Evolutionary conservation across 1,139 yeast species (phyloP).

Genomic region (Zygotorulaspora mrakii): DNA sequence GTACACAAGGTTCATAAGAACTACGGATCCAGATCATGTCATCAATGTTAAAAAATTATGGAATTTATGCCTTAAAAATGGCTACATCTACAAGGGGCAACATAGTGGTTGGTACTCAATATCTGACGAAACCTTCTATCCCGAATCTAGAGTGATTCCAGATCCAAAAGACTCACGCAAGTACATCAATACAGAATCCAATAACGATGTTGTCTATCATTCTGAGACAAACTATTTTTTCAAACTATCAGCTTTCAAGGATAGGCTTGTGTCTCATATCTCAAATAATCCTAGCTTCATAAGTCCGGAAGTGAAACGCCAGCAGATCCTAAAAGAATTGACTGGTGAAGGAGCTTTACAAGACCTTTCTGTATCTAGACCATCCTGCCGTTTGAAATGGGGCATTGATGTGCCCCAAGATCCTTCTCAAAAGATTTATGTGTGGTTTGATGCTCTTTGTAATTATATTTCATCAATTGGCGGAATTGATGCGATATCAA

Average conservation of each 20-base stretch:
- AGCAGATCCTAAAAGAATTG: constrained; percentile 58
- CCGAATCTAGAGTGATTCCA: constrained; percentile 69
- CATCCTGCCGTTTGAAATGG: constrained; percentile 75
- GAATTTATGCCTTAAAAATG: constrained; percentile 55
- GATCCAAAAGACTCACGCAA: constrained; percentile 22
- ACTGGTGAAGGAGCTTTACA: constrained; percentile 43
- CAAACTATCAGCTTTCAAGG: constrained; percentile 58
- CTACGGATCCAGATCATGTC: constrained; percentile 80
- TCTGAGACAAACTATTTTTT: constrained; percentile 87
- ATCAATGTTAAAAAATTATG: constrained; percentile 65
- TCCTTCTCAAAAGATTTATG: constrained; percentile 73
- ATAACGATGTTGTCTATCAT: constrained; percentile 69
- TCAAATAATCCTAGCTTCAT: constrained; percentile 53
- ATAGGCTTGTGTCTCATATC: constrained; percentile 43
- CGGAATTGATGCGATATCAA: constrained; percentile 43
- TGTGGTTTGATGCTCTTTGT: constrained; percentile 94
- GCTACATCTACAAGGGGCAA: constrained; percentile 71
- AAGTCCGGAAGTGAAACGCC: constrained; percentile 56
- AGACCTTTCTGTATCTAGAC: constrained; percentile 85
- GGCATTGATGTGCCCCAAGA: constrained; percentile 89
- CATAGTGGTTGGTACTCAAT: constrained; percentile 95
- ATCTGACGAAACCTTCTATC: constrained; percentile 91
- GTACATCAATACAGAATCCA: constrained; percentile 65
- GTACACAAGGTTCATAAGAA: constrained; percentile 78
- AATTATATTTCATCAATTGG: constrained; percentile 79